Conservation (phyloP, 2,329 filamentous ascomycete genomes). For the Trichoderma aggressivum region DNA sequence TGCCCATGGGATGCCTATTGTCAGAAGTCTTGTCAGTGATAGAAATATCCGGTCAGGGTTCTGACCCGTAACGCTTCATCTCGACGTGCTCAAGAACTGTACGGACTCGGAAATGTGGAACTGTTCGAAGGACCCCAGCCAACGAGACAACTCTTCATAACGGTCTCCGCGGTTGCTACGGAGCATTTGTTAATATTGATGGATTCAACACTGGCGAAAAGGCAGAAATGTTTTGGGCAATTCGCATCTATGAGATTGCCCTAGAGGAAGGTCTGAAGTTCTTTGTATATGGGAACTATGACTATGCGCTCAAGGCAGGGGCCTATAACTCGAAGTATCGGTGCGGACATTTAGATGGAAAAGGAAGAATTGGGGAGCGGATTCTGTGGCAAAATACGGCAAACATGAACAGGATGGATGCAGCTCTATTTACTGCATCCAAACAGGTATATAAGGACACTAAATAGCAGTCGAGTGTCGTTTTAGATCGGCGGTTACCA, state of each 20-base stretch:
- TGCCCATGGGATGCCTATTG: neutral
- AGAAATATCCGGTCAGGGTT: neutral
- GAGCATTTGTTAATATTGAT: neutral
- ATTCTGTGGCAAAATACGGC: too few species aligned
- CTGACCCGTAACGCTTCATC: neutral
- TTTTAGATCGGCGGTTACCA: too few species aligned
- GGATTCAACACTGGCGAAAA: neutral
- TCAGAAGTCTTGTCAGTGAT: neutral
- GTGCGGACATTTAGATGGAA: too few species aligned
- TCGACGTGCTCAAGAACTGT: neutral
- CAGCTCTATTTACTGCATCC: too few species aligned
- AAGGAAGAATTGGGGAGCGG: too few species aligned
- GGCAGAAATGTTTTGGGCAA: neutral
- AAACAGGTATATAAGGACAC: too few species aligned
- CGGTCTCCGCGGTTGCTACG: neutral
- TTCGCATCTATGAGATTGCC: neutral
- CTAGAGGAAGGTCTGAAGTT: neutral
- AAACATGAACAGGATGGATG: too few species aligned
- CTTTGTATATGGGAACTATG: neutral
- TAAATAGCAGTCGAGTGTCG: too few species aligned
- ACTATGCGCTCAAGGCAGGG: neutral
- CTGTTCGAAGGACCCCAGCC: neutral
- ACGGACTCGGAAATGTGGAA: neutral
- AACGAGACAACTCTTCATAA: neutral
- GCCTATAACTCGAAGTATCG: too few species aligned